These are phyloP conservation scores for Hyaloscypha hepaticicola DNA, from an alignment of 495 filamentous ascomycete genomes.

Conservation along the genomic window DNA sequence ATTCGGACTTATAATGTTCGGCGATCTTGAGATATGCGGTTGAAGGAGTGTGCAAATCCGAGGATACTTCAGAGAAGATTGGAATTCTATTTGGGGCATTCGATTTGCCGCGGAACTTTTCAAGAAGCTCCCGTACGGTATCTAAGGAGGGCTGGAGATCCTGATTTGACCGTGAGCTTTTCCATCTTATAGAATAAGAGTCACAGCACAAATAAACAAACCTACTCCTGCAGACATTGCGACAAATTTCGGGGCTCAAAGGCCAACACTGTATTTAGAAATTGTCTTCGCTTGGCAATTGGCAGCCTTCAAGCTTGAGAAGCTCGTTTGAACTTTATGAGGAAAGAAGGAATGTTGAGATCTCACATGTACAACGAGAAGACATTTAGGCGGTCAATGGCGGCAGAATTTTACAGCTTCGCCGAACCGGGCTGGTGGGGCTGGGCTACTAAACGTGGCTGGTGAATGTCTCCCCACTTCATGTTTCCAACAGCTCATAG, in stretches of 20 bases:
- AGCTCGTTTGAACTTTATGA: background rate
- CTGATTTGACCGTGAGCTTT: slow-evolving; percentile 24
- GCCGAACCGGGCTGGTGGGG: background rate
- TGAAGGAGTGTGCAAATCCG: slow-evolving; percentile 89
- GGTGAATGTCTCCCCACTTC: slow-evolving; percentile 1
- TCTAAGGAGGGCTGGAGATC: slow-evolving; percentile 54
- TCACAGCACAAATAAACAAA: slow-evolving; percentile 27
- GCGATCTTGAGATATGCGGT: slow-evolving; percentile 87
- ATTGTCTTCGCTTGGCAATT: background rate
- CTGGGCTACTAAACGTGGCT: background rate
- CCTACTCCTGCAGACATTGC: slow-evolving; percentile 23
- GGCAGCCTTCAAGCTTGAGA: background rate
- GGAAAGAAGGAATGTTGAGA: background rate
- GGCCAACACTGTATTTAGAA: background rate
- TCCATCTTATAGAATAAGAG: slow-evolving; percentile 19
- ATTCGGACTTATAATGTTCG: slow-evolving; percentile 63
- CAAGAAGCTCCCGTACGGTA: slow-evolving; percentile 53
- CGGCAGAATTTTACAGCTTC: background rate
- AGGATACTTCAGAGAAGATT: slow-evolving; percentile 79
- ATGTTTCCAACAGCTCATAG: slow-evolving; percentile 4
- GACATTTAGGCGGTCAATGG: background rate
- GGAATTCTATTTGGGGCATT: slow-evolving; percentile 81
- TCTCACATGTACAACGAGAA: background rate
- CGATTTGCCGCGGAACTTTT: slow-evolving; percentile 44
- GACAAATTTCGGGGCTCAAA: background rate